Conservation (phyloP, 1,139 yeast species). For the Zygosaccharomyces sapae region DNA sequence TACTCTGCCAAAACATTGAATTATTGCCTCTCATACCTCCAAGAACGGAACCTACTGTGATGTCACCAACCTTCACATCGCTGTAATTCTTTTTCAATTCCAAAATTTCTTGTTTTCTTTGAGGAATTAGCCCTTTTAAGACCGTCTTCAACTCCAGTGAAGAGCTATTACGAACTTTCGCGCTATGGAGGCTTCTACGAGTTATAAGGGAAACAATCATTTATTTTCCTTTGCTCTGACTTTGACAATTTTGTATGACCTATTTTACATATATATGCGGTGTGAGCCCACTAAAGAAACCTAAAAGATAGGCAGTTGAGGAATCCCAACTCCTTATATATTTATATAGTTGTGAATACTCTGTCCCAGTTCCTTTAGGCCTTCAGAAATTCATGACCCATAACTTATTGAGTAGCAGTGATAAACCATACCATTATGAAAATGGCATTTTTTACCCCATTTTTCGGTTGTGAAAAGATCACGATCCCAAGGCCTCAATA, state of each 20-base stretch:
- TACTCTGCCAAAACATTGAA: conserved; percentile 52
- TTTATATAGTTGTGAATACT: not conserved
- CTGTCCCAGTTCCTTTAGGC: not conserved
- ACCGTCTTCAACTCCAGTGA: conserved; percentile 37
- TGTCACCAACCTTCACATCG: conserved; percentile 39
- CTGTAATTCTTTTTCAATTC: conserved; percentile 40
- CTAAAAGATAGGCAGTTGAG: not conserved
- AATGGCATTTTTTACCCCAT: not conserved
- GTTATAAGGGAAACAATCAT: too few species aligned
- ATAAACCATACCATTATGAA: not conserved
- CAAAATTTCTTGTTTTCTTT: conserved; percentile 39
- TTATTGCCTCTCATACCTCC: conserved; percentile 58
- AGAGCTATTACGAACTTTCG: conserved; percentile 4
- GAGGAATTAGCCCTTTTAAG: conserved; percentile 42
- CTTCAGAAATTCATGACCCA: not conserved
- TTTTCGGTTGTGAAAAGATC: not conserved
- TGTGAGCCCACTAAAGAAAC: not conserved
- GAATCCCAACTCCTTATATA: not conserved
- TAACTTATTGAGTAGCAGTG: not conserved
- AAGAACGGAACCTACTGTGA: conserved; percentile 43
- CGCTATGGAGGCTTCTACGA: conserved; percentile 7
- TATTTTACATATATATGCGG: not conserved
- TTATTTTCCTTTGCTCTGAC: too few species aligned
- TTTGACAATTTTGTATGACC: not conserved
- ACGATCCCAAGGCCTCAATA: not conserved